These are phyloP conservation scores for Shiraia sp. DNA, from an alignment of 2,329 filamentous ascomycete genomes.

Conservation along the genomic window DNA sequence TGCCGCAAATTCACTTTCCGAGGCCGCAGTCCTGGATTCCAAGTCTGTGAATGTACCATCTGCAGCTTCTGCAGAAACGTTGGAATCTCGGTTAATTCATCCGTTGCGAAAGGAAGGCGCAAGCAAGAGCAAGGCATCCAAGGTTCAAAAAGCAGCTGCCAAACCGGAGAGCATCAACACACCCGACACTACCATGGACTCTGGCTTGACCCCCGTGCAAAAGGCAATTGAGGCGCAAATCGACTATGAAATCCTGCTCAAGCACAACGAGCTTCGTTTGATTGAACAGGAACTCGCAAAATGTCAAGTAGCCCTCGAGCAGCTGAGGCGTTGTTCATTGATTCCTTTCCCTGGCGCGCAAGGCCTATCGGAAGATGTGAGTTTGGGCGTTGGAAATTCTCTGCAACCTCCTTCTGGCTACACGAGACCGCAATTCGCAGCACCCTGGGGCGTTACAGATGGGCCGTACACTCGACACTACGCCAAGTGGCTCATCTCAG, in stretches of 20 bases:
- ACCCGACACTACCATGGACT: slow-evolving; percentile 29
- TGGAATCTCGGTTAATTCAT: slow-evolving; percentile 32
- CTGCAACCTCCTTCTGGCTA: slow-evolving; percentile 65
- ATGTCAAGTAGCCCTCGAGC: slow-evolving; percentile 90
- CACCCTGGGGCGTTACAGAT: slow-evolving; percentile 87
- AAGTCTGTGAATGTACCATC: slow-evolving; percentile 18
- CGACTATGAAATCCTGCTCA: slow-evolving; percentile 86
- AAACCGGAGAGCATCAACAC: slow-evolving; percentile 28
- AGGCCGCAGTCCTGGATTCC: too few species aligned
- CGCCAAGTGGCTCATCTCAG: slow-evolving; percentile 90
- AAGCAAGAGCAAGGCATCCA: slow-evolving; percentile 34
- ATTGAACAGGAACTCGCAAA: slow-evolving; percentile 97
- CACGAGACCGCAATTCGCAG: slow-evolving; percentile 73
- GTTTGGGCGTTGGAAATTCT: slow-evolving; percentile 73
- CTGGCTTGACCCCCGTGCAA: slow-evolving; percentile 57
- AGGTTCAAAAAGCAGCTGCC: slow-evolving; percentile 23
- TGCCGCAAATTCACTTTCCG: slow-evolving; percentile 13
- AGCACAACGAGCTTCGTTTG: slow-evolving; percentile 90
- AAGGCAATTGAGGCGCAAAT: slow-evolving; percentile 84
- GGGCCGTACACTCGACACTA: slow-evolving; percentile 95
- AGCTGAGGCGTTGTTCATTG: slow-evolving; percentile 87
- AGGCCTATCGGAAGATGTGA: slow-evolving; percentile 69
- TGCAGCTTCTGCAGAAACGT: slow-evolving; percentile 22
- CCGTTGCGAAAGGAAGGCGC: slow-evolving; percentile 35
- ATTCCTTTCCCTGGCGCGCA: slow-evolving; percentile 82